Evolutionary conservation across 495 filamentous ascomycete genomes (phyloP).

Genomic region (Talaromyces thailandensis): DNA sequence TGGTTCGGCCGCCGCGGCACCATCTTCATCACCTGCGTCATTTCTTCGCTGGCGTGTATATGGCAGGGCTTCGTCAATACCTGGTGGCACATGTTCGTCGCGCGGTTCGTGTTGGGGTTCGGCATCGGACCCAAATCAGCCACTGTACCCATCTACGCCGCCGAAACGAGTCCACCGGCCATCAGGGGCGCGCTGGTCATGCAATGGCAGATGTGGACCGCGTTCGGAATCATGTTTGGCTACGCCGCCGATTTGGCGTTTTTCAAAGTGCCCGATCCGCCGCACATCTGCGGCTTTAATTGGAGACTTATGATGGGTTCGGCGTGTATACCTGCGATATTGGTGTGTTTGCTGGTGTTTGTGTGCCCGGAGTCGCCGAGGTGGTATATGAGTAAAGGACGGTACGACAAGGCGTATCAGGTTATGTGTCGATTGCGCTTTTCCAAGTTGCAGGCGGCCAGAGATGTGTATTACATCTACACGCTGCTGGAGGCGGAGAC

Average conservation of each 20-base stretch:
- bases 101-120: slow-evolving; percentile 62
- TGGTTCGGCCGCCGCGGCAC: slow-evolving; percentile 73
- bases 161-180: slow-evolving; percentile 61
- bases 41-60: slow-evolving; percentile 61
- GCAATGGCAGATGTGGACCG: slow-evolving; percentile 86
- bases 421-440: slow-evolving; percentile 58
- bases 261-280: slow-evolving; percentile 46
- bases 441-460: slow-evolving; percentile 65
- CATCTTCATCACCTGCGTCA: slow-evolving; percentile 66
- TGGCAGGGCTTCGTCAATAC: slow-evolving; percentile 69
- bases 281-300: slow-evolving; percentile 55
- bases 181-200: slow-evolving; percentile 71
- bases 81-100: slow-evolving; percentile 68
- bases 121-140: slow-evolving; percentile 77
- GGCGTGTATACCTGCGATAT: slow-evolving; percentile 61
- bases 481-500: slow-evolving; percentile 60
- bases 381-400: slow-evolving; percentile 69
- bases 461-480: slow-evolving; percentile 78
- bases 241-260: slow-evolving; percentile 67
- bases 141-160: slow-evolving; percentile 72
- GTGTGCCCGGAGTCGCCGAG: slow-evolving; percentile 67
- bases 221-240: slow-evolving; percentile 75
- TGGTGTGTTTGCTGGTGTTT: slow-evolving; percentile 63
- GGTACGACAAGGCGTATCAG: slow-evolving; percentile 55
- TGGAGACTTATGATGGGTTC: slow-evolving; percentile 84